Evolutionary conservation across 2,329 filamentous ascomycete genomes (phyloP), one percentile per base, ranked within the genome.

Genomic region (Diplodia seriata): DNA sequence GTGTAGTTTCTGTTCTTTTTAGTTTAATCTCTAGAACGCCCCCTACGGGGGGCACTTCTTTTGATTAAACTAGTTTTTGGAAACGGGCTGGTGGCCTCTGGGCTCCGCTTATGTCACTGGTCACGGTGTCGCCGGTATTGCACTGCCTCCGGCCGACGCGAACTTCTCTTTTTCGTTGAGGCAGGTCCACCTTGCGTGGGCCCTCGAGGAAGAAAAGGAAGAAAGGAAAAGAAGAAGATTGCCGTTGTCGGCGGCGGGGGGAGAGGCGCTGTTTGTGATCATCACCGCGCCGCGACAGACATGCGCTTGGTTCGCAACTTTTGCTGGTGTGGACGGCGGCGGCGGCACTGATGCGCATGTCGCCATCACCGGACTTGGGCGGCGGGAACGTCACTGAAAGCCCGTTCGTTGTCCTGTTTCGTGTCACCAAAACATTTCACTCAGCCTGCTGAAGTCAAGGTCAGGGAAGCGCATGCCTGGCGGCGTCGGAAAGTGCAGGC

Each of bases 1-100:
- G 36, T 59, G 56, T 59, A 59, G 56, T 59, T 29, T 29, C 56
- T 59, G 56, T 59, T 59, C 56, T 59, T 59, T 47, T 47, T 59
- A 59, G 56, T 47, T 59, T 59, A 59, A 47, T 59, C 38, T 59
- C 56, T 59, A 59, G 56, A 47, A 47, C 56, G 36, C 9, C 20
- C 56, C 38, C 4, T 33, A 33, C 31, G 40, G 56, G 56, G 56
- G 36, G 23, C 56, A 59, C n/a, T n/a, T 59, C 56, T 59, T 18
- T 15, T 38, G 56, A 47, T 59, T 59, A 43, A 59, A 29, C 38
- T 6, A 59, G 23, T 59, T 59, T 59, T 59, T 59, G 56, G 56
- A 20, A 59, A 1, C 36, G 6, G 56, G 56, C n/a, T n/a, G n/a
- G n/a, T n/a, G n/a, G n/a, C n/a, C 56, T 9, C 56, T 59, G 56